phyloP scores from a whole-genome alignment of 2,329 filamentous ascomycete genomes.

The Parastagonospora avenae region DNA sequence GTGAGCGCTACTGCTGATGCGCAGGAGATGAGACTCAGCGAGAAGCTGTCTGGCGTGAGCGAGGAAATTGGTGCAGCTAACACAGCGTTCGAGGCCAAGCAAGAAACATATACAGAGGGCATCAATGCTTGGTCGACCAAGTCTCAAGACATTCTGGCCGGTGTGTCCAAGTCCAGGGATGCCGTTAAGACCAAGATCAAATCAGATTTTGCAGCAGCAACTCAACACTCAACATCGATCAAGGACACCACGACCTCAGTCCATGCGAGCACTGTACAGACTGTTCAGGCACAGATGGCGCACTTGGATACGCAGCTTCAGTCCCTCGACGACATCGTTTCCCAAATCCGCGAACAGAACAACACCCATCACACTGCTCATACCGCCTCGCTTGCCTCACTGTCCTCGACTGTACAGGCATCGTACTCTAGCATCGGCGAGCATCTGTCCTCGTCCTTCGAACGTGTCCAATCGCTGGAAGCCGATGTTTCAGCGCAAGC shows the following conservation, averaged over 20 bases:
- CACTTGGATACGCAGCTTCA: constrained; percentile 89
- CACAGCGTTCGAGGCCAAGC: constrained; percentile 67
- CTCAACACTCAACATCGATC: constrained; percentile 81
- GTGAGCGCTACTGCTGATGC: constrained; percentile 74
- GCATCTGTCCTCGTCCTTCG: constrained; percentile 72
- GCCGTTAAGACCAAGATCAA: constrained; percentile 80
- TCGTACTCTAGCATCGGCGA: constrained; percentile 74
- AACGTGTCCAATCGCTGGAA: constrained; percentile 71
- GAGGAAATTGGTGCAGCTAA: constrained; percentile 69
- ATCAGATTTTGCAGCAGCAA: constrained; percentile 83
- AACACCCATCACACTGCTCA: constrained; percentile 75
- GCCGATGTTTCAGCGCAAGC: constrained; percentile 69
- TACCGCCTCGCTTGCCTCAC: constrained; percentile 64
- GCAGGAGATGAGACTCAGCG: constrained; percentile 73
- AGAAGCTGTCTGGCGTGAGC: constrained; percentile 66
- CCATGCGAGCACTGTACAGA: constrained; percentile 85
- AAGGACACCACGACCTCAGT: constrained; percentile 83
- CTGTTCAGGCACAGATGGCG: constrained; percentile 85
- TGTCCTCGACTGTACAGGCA: constrained; percentile 71
- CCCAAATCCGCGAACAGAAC: constrained; percentile 80
- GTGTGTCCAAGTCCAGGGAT: constrained; percentile 75
- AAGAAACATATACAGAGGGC: constrained; percentile 68
- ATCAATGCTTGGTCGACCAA: constrained; percentile 77
- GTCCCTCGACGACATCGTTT: constrained; percentile 87
- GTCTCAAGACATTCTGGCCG: constrained; percentile 71